Base-by-base conservation (phyloP, 345 rosid species). In the Draba incana region DNA sequence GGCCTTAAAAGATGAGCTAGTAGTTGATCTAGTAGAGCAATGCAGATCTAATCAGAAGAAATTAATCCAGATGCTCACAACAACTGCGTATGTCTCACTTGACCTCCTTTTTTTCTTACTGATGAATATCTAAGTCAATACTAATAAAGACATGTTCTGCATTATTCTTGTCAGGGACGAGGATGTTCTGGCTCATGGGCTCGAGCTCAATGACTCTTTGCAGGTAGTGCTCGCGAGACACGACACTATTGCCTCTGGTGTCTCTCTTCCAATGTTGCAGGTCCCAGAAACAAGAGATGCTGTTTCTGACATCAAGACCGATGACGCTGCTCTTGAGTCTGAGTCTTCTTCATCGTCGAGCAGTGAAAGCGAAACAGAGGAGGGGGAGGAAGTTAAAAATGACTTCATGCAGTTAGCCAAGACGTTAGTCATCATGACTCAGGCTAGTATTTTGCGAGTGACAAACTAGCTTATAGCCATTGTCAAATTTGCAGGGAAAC, bases 1-100 rank as follows among this genome's bases (percentile, higher is more conserved):
- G 99, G 92, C 91, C 4, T 77, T 92, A 35, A 92, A 92, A 77
- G 99, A 89, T 75, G 99, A 95, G 76, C 73, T 95, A 25, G 88
- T 95, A 54, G 89, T 83, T 30, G 99, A 95, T 73, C 92, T 95
- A 61, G 92, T 86, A 42, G 80, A 78, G 55, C 85, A 63, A 14
- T 95, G 99, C 75, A 86, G 87, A 46, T 81, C 98, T 69, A 86
- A 95, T 70, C 98, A 92, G 75, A 95, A 84, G 75, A 86, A 80
- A 83, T 82, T 95, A 55, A 88, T 92, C 85, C 98, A 95, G 70
- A 95, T 92, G 98, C 81, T 95, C 50, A 84, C 97, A 8, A 81
- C 89, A 10, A 88, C 98, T 25, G 81, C 93, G 98, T 89, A 66
- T 80, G 87, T 84, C 58, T 45, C 57, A 11, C 58, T 45, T 45